Conservation (phyloP, 2,329 filamentous ascomycete genomes). For the Colletotrichum australisinense region DNA sequence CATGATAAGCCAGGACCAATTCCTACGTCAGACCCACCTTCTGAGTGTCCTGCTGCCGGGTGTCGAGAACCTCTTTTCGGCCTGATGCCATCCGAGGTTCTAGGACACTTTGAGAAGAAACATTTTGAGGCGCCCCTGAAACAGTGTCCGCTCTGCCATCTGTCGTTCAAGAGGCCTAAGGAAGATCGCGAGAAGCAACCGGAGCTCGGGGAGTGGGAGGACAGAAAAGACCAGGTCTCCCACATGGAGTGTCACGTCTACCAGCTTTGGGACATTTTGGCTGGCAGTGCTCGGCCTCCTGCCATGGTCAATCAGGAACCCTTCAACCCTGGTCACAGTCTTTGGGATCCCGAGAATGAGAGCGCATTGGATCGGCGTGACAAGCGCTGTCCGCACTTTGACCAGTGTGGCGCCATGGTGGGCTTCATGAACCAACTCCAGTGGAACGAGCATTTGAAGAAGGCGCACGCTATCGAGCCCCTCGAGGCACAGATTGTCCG, state of each 20-base stretch:
- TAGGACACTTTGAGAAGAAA: constrained; percentile 32
- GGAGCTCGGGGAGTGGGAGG: not conserved
- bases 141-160: constrained; percentile 31
- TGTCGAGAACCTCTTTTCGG: constrained; percentile 32
- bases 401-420: constrained; percentile 36
- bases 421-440: constrained; percentile 36
- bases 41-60: constrained; percentile 17
- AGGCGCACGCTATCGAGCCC: constrained; percentile 22
- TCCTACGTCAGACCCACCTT: constrained; percentile 24
- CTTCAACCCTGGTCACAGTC: constrained; percentile 26
- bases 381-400: constrained; percentile 36
- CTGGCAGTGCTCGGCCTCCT: not conserved
- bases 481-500: constrained; percentile 1
- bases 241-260: constrained; percentile 38
- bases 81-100: constrained; percentile 28
- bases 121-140: constrained; percentile 24
- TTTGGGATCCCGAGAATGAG: constrained; percentile 33
- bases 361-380: constrained; percentile 31
- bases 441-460: constrained; percentile 32
- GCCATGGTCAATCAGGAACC: constrained; percentile 11
- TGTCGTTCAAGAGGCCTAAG: constrained; percentile 25
- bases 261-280: constrained; percentile 32
- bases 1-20: constrained; percentile 27
- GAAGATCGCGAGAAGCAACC: not conserved
- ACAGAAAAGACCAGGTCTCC: constrained; percentile 16